A percentile compares a stretch with the other conserved stretches of the same genome.
Evolutionary conservation across 2,329 filamentous ascomycete species (phyloP).

Genomic region (Cordyceps cateniannulata): DNA sequence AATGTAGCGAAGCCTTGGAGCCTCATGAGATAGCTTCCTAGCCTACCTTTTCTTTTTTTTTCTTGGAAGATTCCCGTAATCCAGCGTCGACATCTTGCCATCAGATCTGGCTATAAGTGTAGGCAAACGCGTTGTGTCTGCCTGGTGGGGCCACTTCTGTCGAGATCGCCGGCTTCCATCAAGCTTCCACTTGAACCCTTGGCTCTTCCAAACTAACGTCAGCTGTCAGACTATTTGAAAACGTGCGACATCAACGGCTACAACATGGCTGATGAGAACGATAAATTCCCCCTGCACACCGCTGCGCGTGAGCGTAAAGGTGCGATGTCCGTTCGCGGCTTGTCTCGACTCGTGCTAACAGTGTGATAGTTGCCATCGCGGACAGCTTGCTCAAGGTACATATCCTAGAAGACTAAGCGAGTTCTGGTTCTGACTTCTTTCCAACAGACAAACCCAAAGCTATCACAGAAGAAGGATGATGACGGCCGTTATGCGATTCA

Average conservation of each 20-base stretch:
- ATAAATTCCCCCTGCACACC: slow-evolving; percentile 79
- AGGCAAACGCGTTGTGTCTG: neutral
- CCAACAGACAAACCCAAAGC: slow-evolving; percentile 66
- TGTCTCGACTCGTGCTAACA: neutral
- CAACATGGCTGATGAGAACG: slow-evolving; percentile 31
- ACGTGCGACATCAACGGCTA: neutral
- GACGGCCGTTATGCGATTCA: slow-evolving; percentile 88
- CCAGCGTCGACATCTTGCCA: neutral
- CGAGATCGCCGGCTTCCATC: neutral
- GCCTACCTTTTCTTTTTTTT: too few relatives aligned
- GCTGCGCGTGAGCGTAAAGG: slow-evolving; percentile 79
- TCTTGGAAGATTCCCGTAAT: too few relatives aligned
- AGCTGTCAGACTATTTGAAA: neutral
- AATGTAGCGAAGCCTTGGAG: too few relatives aligned
- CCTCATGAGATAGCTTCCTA: too few relatives aligned
- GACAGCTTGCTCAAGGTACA: slow-evolving; percentile 49
- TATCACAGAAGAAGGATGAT: slow-evolving; percentile 66
- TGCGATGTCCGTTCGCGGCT: slow-evolving; percentile 34
- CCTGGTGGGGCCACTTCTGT: neutral
- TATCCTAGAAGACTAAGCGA: neutral
- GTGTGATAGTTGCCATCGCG: slow-evolving; percentile 54
- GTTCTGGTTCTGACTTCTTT: neutral
- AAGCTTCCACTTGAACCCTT: neutral
- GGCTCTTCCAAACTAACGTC: neutral
- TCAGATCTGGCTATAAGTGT: neutral